Conservation (phyloP, 257 asterid genomes). For the Solanum peruvianum region DNA sequence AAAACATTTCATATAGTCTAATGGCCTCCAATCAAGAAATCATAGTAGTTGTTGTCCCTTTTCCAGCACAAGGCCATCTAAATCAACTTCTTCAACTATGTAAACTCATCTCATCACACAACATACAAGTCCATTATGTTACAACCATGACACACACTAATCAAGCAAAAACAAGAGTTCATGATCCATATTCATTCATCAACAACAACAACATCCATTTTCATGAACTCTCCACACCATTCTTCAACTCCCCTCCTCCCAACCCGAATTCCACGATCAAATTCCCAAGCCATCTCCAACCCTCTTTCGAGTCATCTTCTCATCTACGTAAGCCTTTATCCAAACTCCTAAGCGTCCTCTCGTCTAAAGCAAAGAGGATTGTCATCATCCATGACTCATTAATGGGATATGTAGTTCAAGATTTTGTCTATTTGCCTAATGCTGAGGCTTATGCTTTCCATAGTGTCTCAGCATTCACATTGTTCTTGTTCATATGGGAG, state of each 20-base stretch:
- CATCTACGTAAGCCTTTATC: conserved; percentile 31
- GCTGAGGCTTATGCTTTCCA: conserved; percentile 43
- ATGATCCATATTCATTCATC: conserved; percentile 24
- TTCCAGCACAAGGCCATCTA: conserved; percentile 72
- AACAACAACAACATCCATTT: conserved; percentile 16
- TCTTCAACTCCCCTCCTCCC: conserved; percentile 16
- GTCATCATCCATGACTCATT: conserved; percentile 36
- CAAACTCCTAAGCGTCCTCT: conserved; percentile 14
- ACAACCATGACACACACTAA: conserved; percentile 42
- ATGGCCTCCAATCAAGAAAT: conserved; percentile 6
- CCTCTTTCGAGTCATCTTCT: conserved; percentile 17
- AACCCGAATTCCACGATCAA: conserved; percentile 8
- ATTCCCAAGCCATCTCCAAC: conserved; percentile 40
- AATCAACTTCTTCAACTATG: conserved; percentile 79
- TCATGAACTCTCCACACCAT: conserved; percentile 27
- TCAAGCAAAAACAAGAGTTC: conserved; percentile 39
- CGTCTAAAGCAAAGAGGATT: conserved; percentile 9
- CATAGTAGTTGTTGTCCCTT: conserved; percentile 49
- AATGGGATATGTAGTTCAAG: conserved; percentile 60
- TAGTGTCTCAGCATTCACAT: conserved; percentile 42
- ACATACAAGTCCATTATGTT: conserved; percentile 35
- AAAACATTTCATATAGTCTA: not conserved
- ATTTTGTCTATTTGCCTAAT: conserved; percentile 19
- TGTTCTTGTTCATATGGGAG: conserved; percentile 47
- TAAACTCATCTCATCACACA: conserved; percentile 39